These are phyloP conservation scores for Rosellinia necatrix DNA, from an alignment of 2,329 filamentous ascomycete species.

Conservation along the genomic window DNA sequence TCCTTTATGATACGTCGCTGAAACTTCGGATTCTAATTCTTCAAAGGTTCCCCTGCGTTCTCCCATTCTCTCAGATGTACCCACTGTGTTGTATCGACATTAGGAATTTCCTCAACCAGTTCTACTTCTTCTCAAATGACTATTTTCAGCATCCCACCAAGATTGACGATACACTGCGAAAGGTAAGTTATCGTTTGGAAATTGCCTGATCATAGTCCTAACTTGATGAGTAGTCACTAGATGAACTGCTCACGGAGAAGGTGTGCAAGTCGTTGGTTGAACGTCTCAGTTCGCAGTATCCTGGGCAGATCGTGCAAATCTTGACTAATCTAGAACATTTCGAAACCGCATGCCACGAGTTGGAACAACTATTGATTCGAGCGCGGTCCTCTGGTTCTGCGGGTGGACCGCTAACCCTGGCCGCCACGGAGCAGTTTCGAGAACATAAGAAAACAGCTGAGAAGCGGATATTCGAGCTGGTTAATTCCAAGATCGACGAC, in stretches of 20 bases:
- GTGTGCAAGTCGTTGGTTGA: slow-evolving; percentile 91
- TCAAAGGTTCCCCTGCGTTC: slow-evolving; percentile 82
- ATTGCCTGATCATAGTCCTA: slow-evolving; percentile 24
- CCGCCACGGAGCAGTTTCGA: slow-evolving; percentile 84
- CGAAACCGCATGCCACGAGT: slow-evolving; percentile 86
- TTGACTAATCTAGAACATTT: slow-evolving; percentile 98
- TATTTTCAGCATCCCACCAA: slow-evolving; percentile 89
- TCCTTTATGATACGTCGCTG: background rate
- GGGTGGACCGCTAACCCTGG: slow-evolving; percentile 77
- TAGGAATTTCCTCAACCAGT: slow-evolving; percentile 95
- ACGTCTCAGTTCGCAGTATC: slow-evolving; percentile 85
- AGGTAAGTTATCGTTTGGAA: slow-evolving; percentile 51
- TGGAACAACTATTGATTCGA: slow-evolving; percentile 83
- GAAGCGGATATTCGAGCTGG: slow-evolving; percentile 96
- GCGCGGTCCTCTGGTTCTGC: slow-evolving; percentile 82
- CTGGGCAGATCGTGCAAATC: slow-evolving; percentile 98
- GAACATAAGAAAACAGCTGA: slow-evolving; percentile 94
- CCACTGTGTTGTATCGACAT: slow-evolving; percentile 98
- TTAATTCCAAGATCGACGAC: slow-evolving; percentile 98
- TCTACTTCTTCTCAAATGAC: slow-evolving; percentile 96
- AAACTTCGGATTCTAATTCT: slow-evolving; percentile 52
- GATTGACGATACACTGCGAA: slow-evolving; percentile 88
- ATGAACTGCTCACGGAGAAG: slow-evolving; percentile 89
- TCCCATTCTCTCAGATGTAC: slow-evolving; percentile 99
- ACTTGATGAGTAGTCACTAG: slow-evolving; percentile 67